A percentile compares a stretch with the other conserved stretches of the same genome.
Evolutionary conservation across 1,284 basidiomycete species (phyloP).

Genomic region (Rhodotorula sp.): DNA sequence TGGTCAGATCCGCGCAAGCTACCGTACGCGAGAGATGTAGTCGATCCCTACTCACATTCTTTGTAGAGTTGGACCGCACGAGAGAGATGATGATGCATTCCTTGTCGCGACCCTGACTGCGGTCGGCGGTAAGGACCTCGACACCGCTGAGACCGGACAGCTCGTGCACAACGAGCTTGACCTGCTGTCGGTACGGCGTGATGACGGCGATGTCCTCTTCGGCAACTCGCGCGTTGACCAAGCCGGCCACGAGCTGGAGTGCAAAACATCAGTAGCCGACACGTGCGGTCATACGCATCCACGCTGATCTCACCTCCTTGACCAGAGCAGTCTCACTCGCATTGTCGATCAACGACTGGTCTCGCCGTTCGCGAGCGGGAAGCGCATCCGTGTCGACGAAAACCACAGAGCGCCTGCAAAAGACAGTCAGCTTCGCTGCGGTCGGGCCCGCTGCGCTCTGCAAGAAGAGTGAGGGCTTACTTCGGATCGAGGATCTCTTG

Average conservation of each 20-base stretch:
- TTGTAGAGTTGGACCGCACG: slow-evolving; percentile 77
- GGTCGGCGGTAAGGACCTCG: slow-evolving; percentile 92
- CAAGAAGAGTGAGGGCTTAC: slow-evolving; percentile 50
- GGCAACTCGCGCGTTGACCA: slow-evolving; percentile 65
- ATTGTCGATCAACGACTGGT: slow-evolving; percentile 87
- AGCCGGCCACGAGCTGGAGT: slow-evolving; percentile 62
- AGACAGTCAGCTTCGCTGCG: not conserved
- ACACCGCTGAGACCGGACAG: slow-evolving; percentile 58
- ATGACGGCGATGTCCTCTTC: slow-evolving; percentile 79
- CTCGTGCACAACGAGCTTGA: slow-evolving; percentile 72
- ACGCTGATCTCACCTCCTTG: slow-evolving; percentile 46
- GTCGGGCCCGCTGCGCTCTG: not conserved
- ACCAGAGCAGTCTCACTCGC: slow-evolving; percentile 66
- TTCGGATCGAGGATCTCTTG: slow-evolving; percentile 63
- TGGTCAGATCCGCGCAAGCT: not conserved
- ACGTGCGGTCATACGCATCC: not conserved
- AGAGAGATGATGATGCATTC: slow-evolving; percentile 90
- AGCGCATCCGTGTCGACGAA: slow-evolving; percentile 88
- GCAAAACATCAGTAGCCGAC: slow-evolving; percentile 50
- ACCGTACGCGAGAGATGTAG: not conserved
- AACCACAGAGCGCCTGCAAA: slow-evolving; percentile 69
- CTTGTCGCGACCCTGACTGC: slow-evolving; percentile 94
- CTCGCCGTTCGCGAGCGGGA: slow-evolving; percentile 72
- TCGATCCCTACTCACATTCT: slow-evolving; percentile 58
- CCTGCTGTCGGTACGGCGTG: slow-evolving; percentile 89